phyloP scores from a whole-genome alignment of 2,329 filamentous ascomycete genomes.

The Cladosporium sp. region DNA sequence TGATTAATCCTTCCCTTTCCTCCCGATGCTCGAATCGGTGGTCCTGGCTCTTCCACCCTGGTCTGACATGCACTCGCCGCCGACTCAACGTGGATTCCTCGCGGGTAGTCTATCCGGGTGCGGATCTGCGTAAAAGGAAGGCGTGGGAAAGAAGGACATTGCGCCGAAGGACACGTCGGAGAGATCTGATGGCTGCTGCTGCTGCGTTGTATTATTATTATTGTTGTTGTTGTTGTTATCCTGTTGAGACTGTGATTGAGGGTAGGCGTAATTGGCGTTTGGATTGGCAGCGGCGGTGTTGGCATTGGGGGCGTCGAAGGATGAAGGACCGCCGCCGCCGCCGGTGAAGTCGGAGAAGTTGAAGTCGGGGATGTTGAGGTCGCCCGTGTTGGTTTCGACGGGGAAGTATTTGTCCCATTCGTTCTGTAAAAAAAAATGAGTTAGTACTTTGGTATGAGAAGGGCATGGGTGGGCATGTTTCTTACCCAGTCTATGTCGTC shows the following conservation, averaged over 20 bases:
- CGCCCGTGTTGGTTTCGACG: slow-evolving; percentile 36
- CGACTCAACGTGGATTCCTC: neutral
- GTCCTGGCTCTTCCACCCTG: no score
- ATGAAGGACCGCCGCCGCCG: neutral
- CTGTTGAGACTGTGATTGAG: neutral
- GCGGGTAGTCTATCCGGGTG: neutral
- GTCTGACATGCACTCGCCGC: no score
- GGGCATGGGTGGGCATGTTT: slow-evolving; percentile 22
- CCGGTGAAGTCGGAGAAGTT: slow-evolving; percentile 37
- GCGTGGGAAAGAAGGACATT: slow-evolving; percentile 8
- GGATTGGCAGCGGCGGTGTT: neutral
- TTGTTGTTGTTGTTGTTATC: neutral
- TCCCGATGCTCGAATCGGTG: no score
- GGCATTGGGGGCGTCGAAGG: neutral
- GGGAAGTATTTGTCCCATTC: slow-evolving; percentile 50
- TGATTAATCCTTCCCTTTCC: no score
- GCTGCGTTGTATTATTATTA: neutral
- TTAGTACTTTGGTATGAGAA: neutral
- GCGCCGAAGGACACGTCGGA: neutral
- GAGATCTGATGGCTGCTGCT: neutral
- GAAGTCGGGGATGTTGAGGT: slow-evolving; percentile 37
- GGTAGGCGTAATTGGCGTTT: neutral
- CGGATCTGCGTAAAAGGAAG: neutral
- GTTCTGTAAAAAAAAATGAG: slow-evolving; percentile 34
- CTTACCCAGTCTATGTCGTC: slow-evolving; percentile 67